Evolutionary conservation across 768 basidiomycete genomes (phyloP), one percentile per base, ranked within the genome.

Genomic region (Russula lepida): DNA sequence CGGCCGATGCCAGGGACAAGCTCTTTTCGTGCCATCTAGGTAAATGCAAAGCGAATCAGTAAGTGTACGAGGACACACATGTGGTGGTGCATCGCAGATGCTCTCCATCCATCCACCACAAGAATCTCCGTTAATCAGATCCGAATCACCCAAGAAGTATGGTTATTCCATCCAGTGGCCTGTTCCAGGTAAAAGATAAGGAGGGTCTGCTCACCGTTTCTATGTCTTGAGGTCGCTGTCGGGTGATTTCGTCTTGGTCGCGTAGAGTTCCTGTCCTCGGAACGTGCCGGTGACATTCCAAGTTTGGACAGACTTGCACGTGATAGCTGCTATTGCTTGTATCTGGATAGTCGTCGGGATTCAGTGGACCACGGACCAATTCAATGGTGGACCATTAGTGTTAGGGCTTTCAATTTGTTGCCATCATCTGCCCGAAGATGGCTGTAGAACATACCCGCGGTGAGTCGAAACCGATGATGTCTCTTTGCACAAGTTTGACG

Each of bases 11-110:
- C 81, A 67, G 88, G 83, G 73, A 83, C 85, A 75, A 94, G 78
- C 79, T 89, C 84, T 78, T 89, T 88, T 78, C 89, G 86, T 75
- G 88, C 88, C 89, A 92, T 91, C 85, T 86, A 74, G 21, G 37
- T 48, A 47, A 43, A 21, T 5, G 59, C 60, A 60, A 59, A 43
- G 54, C 49, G 21, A 33, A 46, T 64, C 33, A 62, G 57, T 47
- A 23, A 43, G 28, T 54, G 30, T 49, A 25, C 19, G 17, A 35
- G 35, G 9, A 56, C 35, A 27, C 35, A 15, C n/a, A 43, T 23
- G 23, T 51, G 28, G 35, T 37, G 67, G 58, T 56, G 63, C 75
- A 79, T 79, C 78, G 74, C 69, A 64, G 57, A 53, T 50, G 65
- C 59, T 52, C 33, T 47, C 23, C 56, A 66, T 60, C 65, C 73